Conservation (phyloP, 805 yeast species). For the Blastobotrys terrestris region DNA sequence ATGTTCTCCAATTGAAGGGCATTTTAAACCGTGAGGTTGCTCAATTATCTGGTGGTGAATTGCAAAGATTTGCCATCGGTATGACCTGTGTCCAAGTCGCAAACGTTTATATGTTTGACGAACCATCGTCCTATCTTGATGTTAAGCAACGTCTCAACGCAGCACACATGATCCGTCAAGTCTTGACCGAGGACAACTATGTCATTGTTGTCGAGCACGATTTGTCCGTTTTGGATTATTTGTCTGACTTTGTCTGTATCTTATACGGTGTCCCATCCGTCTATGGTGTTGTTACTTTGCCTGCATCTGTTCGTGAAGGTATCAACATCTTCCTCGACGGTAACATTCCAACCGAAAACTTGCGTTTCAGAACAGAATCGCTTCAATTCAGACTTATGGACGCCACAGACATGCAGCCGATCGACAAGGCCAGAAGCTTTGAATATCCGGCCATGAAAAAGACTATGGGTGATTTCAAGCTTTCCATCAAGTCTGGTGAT, state of each 20-base stretch:
- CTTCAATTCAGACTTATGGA: conserved; percentile 90
- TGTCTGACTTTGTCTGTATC: conserved; percentile 95
- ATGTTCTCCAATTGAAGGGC: conserved; percentile 64
- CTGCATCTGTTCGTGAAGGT: conserved; percentile 97
- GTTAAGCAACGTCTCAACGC: conserved; percentile 98
- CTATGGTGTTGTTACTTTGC: conserved; percentile 96
- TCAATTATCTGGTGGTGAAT: conserved; percentile 95
- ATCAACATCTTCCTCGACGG: conserved; percentile 98
- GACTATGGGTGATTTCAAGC: conserved; percentile 94
- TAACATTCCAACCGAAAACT: conserved; percentile 92
- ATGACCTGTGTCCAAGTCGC: conserved; percentile 95
- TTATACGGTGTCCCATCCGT: conserved; percentile 97
- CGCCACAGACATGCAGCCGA: conserved; percentile 68
- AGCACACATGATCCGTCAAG: conserved; percentile 85
- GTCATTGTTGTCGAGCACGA: conserved; percentile 99
- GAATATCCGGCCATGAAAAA: conserved; percentile 76
- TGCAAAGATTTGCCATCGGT: conserved; percentile 97
- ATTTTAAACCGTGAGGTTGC: conserved; percentile 83
- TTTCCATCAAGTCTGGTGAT: conserved; percentile 77
- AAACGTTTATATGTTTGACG: conserved; percentile 98
- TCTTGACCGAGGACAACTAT: conserved; percentile 65
- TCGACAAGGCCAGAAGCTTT: conserved; percentile 75
- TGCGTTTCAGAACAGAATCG: conserved; percentile 94
- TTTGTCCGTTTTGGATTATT: conserved; percentile 92
- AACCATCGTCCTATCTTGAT: conserved; percentile 96